Base-by-base conservation (phyloP, 345 rosid genomes). In the Diplotaxis tenuifolia region DNA sequence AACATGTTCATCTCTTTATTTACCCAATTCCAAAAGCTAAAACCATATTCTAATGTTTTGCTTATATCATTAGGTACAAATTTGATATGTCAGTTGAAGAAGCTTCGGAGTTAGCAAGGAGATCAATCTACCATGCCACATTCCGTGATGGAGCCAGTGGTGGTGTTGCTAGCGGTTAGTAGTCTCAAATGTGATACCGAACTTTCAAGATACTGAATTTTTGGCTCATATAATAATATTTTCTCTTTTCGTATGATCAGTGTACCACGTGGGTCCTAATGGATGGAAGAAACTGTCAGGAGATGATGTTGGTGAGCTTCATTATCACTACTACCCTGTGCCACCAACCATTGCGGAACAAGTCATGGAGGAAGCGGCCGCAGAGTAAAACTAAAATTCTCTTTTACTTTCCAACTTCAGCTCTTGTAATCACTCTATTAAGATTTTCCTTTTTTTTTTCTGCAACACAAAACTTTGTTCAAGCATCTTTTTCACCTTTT, bases 121-220 rank as follows among this genome's bases (percentile, higher is more conserved):
- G 99, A 79, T 79, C 98, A 74, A 96, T 96, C 76, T 96, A 96
- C 79, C 99, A 92, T 77, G 99, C 99, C 6, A 95, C 99, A 36
- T 96, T 92, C 85, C 87, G 99, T 21, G 99, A 96, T 79, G 99
- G 93, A 60, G 98, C 99, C 77, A 96, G 99, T 83, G 99, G 99
- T 80, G 99, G 99, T 65, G 98, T 96, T 47, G 99, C 96, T 45
- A 96, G 99, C 79, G 98, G 98, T 96, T 62, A 82, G 74, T 53
- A 57, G 72, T 59, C 64, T 5, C 55, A 20, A 18, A 27, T 62
- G 34, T 57, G 50, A 25, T 64, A 32, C 27, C 9, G 14, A 71
- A 50, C 47, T 38, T 34, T 34, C 11, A 34, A 47, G 67, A 65
- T 65, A 58, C 25, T 34, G 62, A 64, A 22, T 55, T 31, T 61